Evolutionary conservation across 495 filamentous ascomycete genomes (phyloP).

Genomic region (Articulospora tetracladia): DNA sequence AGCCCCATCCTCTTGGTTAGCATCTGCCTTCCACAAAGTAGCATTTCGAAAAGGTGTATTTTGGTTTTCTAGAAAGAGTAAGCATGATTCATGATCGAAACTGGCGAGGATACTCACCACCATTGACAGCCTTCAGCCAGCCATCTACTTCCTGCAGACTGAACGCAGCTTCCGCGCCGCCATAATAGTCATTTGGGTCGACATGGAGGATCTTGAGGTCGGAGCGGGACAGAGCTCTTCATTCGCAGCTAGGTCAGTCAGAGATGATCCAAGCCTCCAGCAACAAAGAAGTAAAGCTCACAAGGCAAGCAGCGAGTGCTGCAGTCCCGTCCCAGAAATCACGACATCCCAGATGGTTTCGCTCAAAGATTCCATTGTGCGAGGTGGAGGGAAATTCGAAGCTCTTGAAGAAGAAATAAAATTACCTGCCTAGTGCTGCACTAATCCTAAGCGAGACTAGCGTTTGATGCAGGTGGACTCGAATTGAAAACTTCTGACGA

Average conservation of each 20-base stretch:
- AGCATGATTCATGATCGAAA: background rate
- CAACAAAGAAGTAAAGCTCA: slow-evolving; percentile 45
- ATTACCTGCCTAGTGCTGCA: slow-evolving; percentile 26
- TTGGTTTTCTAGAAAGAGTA: background rate
- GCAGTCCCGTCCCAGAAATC: slow-evolving; percentile 83
- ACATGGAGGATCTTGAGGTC: slow-evolving; percentile 89
- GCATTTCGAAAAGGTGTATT: slow-evolving; percentile 20
- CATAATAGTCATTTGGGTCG: slow-evolving; percentile 86
- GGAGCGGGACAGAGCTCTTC: slow-evolving; percentile 88
- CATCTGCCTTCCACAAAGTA: slow-evolving; percentile 19
- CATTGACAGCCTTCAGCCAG: slow-evolving; percentile 58
- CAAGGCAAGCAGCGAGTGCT: slow-evolving; percentile 90
- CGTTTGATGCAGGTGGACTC: slow-evolving; percentile 8
- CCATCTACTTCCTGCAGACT: slow-evolving; percentile 76
- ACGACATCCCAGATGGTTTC: slow-evolving; percentile 88
- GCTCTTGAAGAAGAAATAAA: slow-evolving; percentile 26
- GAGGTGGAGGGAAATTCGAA: slow-evolving; percentile 24
- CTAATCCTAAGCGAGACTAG: slow-evolving; percentile 23
- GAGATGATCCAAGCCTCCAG: slow-evolving; percentile 32
- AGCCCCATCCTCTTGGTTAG: slow-evolving; percentile 15
- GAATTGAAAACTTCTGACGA: slow-evolving; percentile 24
- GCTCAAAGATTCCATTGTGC: slow-evolving; percentile 72
- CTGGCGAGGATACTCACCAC: slow-evolving; percentile 34
- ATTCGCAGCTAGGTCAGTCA: slow-evolving; percentile 59
- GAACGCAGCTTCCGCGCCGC: slow-evolving; percentile 79